These are phyloP conservation scores for Beauveria brongniartii DNA, from an alignment of 2,329 filamentous ascomycete species.

Conservation along the genomic window DNA sequence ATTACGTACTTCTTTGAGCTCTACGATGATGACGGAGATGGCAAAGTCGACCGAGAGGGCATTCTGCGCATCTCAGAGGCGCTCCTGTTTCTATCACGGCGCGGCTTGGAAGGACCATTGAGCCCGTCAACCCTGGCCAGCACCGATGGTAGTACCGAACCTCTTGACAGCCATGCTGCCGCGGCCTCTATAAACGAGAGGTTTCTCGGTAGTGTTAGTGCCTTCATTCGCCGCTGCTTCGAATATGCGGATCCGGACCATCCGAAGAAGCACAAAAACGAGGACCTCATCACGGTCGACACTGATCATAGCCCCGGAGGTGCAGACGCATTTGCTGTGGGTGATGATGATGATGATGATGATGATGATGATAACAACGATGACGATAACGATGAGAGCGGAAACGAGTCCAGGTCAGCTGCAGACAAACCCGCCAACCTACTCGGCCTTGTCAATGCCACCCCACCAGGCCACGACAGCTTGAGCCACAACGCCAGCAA, in stretches of 20 bases:
- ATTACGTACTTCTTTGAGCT: conserved; percentile 98
- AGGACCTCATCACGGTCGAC: conserved; percentile 15
- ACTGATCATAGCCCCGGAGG: conserved; percentile 24
- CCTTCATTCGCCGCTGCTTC: conserved; percentile 92
- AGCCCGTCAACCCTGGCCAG: conserved; percentile 30
- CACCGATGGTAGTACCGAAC: conserved; percentile 46
- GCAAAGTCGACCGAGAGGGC: conserved; percentile 87
- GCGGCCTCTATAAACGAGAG: conserved; percentile 69
- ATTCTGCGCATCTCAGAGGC: conserved; percentile 93
- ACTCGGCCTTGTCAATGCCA: conserved; percentile 20
- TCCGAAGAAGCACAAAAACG: conserved; percentile 44
- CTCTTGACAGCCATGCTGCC: conserved; percentile 30
- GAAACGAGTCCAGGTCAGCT: conserved; percentile 26
- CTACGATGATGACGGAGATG: conserved; percentile 88
- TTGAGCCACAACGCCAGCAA: conserved; percentile 26
- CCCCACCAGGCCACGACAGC: conserved; percentile 28
- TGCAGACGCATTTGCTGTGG: conserved; percentile 60
- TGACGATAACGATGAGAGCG: conserved; percentile 45
- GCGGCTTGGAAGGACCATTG: conserved; percentile 71
- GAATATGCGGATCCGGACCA: conserved; percentile 95
- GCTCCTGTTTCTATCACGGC: conserved; percentile 80
- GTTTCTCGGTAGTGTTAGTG: conserved; percentile 87
- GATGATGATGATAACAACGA: conserved; percentile 32
- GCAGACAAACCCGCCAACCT: background rate
- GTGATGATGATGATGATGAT: conserved; percentile 58